phyloP scores from a whole-genome alignment of 2,329 filamentous ascomycete genomes.

The Emydomyces testavorans region DNA sequence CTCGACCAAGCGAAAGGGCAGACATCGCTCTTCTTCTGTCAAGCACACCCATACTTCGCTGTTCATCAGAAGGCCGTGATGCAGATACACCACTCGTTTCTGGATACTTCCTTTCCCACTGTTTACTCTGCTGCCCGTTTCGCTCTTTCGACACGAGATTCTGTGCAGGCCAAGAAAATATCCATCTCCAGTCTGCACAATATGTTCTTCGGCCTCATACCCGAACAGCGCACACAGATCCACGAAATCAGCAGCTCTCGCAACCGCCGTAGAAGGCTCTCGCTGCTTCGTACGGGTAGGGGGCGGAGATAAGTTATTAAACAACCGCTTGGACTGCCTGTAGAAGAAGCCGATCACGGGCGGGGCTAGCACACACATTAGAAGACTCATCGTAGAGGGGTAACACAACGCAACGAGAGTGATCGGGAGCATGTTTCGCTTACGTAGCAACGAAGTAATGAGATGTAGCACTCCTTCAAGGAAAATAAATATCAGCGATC shows the following conservation, averaged over 20 bases:
- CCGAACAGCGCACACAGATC: constrained; percentile 87
- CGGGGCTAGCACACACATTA: constrained; percentile 43
- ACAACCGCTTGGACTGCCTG: constrained; percentile 65
- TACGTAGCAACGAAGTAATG: constrained; percentile 78
- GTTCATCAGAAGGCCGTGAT: constrained; percentile 96
- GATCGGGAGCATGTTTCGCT: constrained; percentile 26
- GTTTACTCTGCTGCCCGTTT: constrained; percentile 71
- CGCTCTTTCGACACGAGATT: constrained; percentile 68
- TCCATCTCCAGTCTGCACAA: constrained; percentile 87
- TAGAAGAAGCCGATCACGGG: constrained; percentile 77
- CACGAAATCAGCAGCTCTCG: constrained; percentile 80
- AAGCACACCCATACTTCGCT: constrained; percentile 96
- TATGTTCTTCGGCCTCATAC: constrained; percentile 90
- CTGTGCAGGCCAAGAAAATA: constrained; percentile 86
- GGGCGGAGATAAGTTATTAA: constrained; percentile 64
- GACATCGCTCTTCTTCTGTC: constrained; percentile 70
- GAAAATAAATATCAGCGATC: constrained; percentile 70
- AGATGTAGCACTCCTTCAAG: constrained; percentile 75
- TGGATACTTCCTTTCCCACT: constrained; percentile 43
- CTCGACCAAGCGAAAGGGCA: constrained; percentile 83
- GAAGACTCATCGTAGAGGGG: not conserved
- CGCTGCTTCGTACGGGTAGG: constrained; percentile 57
- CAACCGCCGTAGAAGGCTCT: constrained; percentile 62
- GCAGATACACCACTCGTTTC: constrained; percentile 84
- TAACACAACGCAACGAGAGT: not conserved